Evolutionary conservation across 805 yeast genomes (phyloP).

Genomic region (Candida pseudoglaebosa): DNA sequence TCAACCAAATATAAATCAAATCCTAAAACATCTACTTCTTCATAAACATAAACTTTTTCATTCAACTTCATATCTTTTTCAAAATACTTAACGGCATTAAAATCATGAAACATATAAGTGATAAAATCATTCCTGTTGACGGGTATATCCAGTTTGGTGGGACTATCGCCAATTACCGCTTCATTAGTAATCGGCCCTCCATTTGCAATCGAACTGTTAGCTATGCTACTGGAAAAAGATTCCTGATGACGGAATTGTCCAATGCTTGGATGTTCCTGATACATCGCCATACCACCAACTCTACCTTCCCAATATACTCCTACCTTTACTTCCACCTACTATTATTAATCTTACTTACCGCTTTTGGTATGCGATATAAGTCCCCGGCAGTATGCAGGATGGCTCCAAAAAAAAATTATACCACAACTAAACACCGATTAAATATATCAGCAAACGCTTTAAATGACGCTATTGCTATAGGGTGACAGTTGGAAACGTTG

Average conservation of each 20-base stretch:
- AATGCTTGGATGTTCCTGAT: background rate
- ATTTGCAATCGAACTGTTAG: conserved; percentile 1
- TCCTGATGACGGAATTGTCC: background rate
- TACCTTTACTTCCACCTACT: no score
- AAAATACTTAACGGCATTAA: conserved; percentile 48
- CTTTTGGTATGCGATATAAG: no score
- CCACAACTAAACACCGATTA: no score
- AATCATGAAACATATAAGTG: conserved; percentile 53
- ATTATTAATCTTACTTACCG: no score
- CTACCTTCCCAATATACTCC: no score
- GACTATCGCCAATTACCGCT: background rate
- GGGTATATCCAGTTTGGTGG: no score
- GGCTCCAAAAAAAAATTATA: no score
- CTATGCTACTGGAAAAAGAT: conserved; percentile 2
- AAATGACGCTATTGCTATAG: no score
- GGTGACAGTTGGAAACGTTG: no score
- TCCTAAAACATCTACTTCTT: conserved; percentile 55
- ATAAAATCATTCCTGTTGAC: conserved; percentile 18
- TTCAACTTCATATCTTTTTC: conserved; percentile 31
- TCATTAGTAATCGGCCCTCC: conserved; percentile 1
- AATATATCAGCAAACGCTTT: no score
- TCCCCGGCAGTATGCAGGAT: no score
- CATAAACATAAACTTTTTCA: conserved; percentile 38
- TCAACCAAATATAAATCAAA: conserved; percentile 90
- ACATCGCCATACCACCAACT: background rate